Evolutionary conservation across 371 early-diverging fungal species (phyloP).

Genomic region (Fennellomyces sp.): DNA sequence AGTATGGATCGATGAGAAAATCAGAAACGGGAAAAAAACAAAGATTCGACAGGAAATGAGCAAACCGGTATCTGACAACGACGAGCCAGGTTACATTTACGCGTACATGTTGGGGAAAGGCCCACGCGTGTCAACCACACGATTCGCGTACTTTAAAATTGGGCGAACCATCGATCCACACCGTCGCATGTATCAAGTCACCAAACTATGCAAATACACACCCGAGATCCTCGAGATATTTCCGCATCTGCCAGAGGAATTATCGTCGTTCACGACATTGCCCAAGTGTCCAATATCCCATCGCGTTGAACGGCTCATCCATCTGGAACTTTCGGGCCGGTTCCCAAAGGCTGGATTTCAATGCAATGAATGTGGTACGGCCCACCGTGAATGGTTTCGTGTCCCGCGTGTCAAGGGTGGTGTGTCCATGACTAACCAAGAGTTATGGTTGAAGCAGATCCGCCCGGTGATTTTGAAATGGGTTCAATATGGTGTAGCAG

Average conservation of each 20-base stretch:
- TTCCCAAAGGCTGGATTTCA: constrained; percentile 25
- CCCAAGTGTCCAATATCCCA: constrained; percentile 49
- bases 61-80: constrained; percentile 43
- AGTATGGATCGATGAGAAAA: constrained; percentile 33
- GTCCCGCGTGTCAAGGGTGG: constrained; percentile 9
- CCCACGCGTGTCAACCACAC: constrained; percentile 27
- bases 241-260: constrained; percentile 33
- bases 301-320: constrained; percentile 58
- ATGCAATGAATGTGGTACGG: constrained; percentile 40
- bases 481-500: constrained; percentile 37
- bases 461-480: constrained; percentile 35
- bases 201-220: constrained; percentile 40
- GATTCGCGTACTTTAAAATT: constrained; percentile 54
- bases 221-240: constrained; percentile 52
- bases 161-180: constrained; percentile 54
- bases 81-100: constrained; percentile 58
- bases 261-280: not conserved
- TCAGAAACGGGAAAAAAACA: constrained; percentile 4
- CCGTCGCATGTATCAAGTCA: constrained; percentile 56
- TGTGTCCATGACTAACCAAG: constrained; percentile 25
- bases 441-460: constrained; percentile 22
- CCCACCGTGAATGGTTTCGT: constrained; percentile 56
- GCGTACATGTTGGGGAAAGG: constrained; percentile 40
- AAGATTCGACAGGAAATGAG: constrained; percentile 39
- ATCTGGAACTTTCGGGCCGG: constrained; percentile 45